A percentile compares a stretch with the other conserved stretches of the same genome.
Conservation (phyloP, 495 filamentous ascomycete species). For the Chlorociboria aeruginascens region DNA sequence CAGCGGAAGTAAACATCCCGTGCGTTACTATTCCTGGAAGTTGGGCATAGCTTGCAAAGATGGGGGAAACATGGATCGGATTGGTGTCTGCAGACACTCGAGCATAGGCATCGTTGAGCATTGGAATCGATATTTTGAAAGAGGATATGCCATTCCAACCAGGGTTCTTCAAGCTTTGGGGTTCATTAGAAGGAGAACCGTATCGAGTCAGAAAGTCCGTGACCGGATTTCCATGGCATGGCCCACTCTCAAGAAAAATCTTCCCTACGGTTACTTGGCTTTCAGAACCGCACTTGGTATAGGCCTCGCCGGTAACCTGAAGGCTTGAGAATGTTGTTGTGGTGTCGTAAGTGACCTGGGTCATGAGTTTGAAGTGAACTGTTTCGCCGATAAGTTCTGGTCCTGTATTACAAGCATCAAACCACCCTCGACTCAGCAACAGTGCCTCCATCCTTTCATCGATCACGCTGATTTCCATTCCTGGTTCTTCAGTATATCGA, state of each 20-base stretch:
- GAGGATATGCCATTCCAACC: slow-evolving; percentile 35
- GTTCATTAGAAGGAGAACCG: slow-evolving; percentile 74
- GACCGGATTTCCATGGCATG: slow-evolving; percentile 86
- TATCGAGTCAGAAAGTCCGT: slow-evolving; percentile 79
- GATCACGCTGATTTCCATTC: slow-evolving; percentile 81
- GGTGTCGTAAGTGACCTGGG: too few relatives aligned
- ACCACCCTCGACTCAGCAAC: background rate
- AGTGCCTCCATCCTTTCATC: slow-evolving; percentile 80
- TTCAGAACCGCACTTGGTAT: slow-evolving; percentile 27
- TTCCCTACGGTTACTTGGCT: slow-evolving; percentile 35
- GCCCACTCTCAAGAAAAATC: slow-evolving; percentile 84
- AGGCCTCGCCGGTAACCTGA: too few relatives aligned
- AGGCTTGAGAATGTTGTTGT: too few relatives aligned
- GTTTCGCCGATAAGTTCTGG: too few relatives aligned
- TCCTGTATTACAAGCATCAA: too few relatives aligned
- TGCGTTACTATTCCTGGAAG: slow-evolving; percentile 5
- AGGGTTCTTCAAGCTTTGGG: slow-evolving; percentile 84
- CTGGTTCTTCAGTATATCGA: slow-evolving; percentile 84
- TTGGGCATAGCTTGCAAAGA: background rate
- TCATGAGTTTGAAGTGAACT: too few relatives aligned
- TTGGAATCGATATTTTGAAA: slow-evolving; percentile 42
- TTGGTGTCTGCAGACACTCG: slow-evolving; percentile 69
- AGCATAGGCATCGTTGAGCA: slow-evolving; percentile 90
- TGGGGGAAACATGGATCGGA: slow-evolving; percentile 3
- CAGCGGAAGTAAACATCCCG: slow-evolving; percentile 7